These are phyloP conservation scores for Jimgerdemannia lactiflua DNA, from an alignment of 192 early-diverging fungal genomes.

Conservation along the genomic window DNA sequence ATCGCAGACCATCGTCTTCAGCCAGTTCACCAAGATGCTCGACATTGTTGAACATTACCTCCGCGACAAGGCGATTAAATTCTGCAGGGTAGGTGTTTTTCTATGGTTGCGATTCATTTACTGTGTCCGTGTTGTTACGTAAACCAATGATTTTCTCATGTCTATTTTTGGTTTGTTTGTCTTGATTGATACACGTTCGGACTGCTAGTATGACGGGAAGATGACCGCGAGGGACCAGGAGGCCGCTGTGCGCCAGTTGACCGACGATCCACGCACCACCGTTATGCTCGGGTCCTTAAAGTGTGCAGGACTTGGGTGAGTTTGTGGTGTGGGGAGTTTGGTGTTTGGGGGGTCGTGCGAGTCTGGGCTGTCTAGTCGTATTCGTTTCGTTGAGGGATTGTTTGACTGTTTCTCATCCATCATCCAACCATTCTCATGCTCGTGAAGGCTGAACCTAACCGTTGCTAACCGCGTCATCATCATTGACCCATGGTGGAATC, in stretches of 20 bases:
- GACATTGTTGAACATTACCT: slow-evolving; percentile 40
- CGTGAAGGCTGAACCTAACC: neutral
- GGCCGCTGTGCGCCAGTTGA: slow-evolving; percentile 32
- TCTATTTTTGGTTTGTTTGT: neutral
- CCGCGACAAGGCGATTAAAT: slow-evolving; percentile 23
- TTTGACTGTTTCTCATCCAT: slow-evolving; percentile 67
- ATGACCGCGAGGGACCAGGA: slow-evolving; percentile 39
- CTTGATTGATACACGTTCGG: neutral
- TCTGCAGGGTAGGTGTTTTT: slow-evolving; percentile 3
- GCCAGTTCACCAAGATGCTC: slow-evolving; percentile 50
- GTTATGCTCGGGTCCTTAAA: slow-evolving; percentile 66
- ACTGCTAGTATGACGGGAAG: slow-evolving; percentile 34
- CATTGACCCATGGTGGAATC: slow-evolving; percentile 37
- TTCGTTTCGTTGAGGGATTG: slow-evolving; percentile 69
- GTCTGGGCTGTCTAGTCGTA: slow-evolving; percentile 35
- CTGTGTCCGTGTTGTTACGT: neutral
- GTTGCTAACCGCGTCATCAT: neutral
- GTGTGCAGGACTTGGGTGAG: slow-evolving; percentile 61
- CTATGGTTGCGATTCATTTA: neutral
- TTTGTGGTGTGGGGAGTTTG: neutral
- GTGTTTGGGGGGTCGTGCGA: slow-evolving; percentile 25
- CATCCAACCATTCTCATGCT: slow-evolving; percentile 23
- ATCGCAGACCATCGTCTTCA: slow-evolving; percentile 53
- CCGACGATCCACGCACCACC: slow-evolving; percentile 24
- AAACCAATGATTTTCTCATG: neutral